Percentiles rank a stretch among this genome's conserved stretches.
Evolutionary conservation across 2,329 filamentous ascomycete genomes (phyloP).

Genomic region (Aplosporella prunicola): DNA sequence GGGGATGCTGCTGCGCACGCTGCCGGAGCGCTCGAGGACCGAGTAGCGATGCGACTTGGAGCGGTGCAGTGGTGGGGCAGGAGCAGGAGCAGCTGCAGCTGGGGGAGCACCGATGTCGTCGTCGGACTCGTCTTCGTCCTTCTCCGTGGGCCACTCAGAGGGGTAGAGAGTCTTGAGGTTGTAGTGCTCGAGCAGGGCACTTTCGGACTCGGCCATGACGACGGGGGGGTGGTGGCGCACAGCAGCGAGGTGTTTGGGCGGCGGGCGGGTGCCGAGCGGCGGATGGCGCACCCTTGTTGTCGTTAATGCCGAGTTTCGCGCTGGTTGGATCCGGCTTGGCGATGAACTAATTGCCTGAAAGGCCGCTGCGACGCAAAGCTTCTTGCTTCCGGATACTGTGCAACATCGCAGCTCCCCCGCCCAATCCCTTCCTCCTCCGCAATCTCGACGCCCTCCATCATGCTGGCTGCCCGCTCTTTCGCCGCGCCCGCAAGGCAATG

Average conservation of each 20-base stretch:
- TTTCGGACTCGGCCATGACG: slow-evolving; percentile 38
- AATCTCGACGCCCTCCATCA: slow-evolving; percentile 43
- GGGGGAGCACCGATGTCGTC: no score
- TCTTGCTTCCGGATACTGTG: no score
- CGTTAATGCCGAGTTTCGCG: no score
- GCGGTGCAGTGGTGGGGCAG: no score
- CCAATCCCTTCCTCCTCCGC: no score
- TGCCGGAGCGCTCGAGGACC: slow-evolving; percentile 67
- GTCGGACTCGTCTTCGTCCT: slow-evolving; percentile 56
- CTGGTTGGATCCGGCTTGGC: slow-evolving; percentile 1
- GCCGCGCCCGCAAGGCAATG: slow-evolving; percentile 70
- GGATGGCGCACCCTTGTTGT: not conserved
- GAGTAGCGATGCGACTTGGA: slow-evolving; percentile 77
- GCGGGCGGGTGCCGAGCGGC: slow-evolving; percentile 1
- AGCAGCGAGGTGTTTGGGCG: slow-evolving; percentile 1
- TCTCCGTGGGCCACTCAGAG: slow-evolving; percentile 75
- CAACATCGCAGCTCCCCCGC: slow-evolving; percentile 7
- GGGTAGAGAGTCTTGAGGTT: slow-evolving; percentile 71
- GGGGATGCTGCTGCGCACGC: slow-evolving; percentile 57
- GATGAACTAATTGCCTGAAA: slow-evolving; percentile 7
- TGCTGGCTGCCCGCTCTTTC: slow-evolving; percentile 76
- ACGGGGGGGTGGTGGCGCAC: not conserved
- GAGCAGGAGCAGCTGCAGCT: slow-evolving; percentile 11
- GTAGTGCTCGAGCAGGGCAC: slow-evolving; percentile 79
- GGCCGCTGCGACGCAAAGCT: slow-evolving; percentile 6